phyloP scores from a whole-genome alignment of 257 asterid species.

The Plantago elongata region DNA sequence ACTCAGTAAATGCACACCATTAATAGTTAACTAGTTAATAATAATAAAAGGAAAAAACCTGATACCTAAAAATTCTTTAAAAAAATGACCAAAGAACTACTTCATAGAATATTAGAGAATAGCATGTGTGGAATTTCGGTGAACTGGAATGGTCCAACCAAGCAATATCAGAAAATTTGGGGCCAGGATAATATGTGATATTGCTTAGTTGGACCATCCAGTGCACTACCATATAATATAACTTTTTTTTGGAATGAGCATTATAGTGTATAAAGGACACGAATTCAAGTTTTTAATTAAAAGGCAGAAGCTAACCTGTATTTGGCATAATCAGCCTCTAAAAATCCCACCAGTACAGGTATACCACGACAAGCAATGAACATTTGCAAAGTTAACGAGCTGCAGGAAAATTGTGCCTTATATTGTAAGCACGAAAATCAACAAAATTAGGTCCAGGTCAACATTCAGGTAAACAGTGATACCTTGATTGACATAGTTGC shows the following conservation, averaged over 20 bases:
- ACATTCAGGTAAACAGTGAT: constrained; percentile 17
- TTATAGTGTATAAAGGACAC: no score
- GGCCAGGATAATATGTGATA: no score
- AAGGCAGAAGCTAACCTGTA: constrained; percentile 57
- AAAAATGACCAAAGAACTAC: no score
- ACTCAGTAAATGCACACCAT: constrained; percentile 22
- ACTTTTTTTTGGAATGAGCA: no score
- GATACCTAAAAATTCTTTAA: no score
- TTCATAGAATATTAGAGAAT: no score
- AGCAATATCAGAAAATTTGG: no score
- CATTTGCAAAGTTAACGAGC: constrained; percentile 93
- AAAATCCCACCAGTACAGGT: constrained; percentile 93
- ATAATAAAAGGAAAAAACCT: not conserved
- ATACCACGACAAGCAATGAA: constrained; percentile 97
- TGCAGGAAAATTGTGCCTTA: constrained; percentile 37
- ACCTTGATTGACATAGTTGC: constrained; percentile 99
- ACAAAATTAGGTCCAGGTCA: constrained; percentile 5
- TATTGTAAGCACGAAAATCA: constrained; percentile 18
- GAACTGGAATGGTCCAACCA: no score
- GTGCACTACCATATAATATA: no score
- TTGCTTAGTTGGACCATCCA: no score
- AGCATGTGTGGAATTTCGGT: no score
- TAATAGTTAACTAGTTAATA: not conserved
- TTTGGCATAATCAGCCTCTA: constrained; percentile 97
- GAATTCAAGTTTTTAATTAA: not conserved